Conservation (phyloP, 345 rosid species). For the Crucihimalaya himalaica region DNA sequence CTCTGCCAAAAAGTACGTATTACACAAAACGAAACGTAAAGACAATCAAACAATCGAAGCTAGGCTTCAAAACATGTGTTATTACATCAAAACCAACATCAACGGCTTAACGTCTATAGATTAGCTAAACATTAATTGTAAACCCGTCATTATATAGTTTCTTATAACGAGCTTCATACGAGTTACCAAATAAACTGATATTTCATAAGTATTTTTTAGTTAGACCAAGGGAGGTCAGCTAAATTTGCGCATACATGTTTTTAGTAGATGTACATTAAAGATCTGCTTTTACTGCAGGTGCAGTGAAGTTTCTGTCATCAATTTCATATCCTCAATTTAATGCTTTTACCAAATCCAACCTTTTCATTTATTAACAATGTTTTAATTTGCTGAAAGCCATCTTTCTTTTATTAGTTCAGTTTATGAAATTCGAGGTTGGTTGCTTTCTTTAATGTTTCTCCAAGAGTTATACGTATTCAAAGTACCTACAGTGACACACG, state of each 20-base stretch:
- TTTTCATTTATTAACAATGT: slow-evolving; percentile 19
- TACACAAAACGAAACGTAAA: too few relatives aligned
- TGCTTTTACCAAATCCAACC: slow-evolving; percentile 32
- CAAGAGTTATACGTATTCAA: neutral
- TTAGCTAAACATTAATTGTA: neutral
- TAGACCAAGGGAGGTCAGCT: neutral
- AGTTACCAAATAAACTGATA: neutral
- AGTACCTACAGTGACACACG: neutral
- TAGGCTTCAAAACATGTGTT: neutral
- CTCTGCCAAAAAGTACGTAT: too few relatives aligned
- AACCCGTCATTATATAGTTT: neutral
- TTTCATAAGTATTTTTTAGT: neutral
- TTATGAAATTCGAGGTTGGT: slow-evolving; percentile 29
- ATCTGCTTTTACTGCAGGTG: slow-evolving; percentile 5
- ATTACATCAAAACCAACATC: neutral
- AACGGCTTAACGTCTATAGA: neutral
- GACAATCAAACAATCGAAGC: neutral
- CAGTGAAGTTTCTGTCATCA: slow-evolving; percentile 31
- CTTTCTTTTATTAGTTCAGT: slow-evolving; percentile 22
- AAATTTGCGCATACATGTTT: slow-evolving; percentile 8
- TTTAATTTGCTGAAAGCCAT: neutral
- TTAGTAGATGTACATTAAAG: slow-evolving; percentile 19
- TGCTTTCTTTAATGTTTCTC: slow-evolving; percentile 9
- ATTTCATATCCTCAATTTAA: slow-evolving; percentile 29
- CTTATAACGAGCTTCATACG: neutral